phyloP scores from a whole-genome alignment of 768 basidiomycete species.

The Obba rivulosa region DNA sequence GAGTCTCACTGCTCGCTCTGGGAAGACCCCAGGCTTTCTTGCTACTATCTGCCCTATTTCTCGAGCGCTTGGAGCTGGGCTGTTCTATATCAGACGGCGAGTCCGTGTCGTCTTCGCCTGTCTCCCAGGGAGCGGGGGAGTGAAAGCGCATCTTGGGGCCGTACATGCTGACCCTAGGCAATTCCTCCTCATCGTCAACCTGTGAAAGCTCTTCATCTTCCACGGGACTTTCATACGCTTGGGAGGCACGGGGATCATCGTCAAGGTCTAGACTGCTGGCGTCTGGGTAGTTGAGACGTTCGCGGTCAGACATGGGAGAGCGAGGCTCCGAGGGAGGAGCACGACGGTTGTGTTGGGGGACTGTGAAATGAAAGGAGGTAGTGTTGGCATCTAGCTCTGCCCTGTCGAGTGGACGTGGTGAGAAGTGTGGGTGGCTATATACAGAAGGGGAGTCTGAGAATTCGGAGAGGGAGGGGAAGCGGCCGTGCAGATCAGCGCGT shows the following conservation, averaged over 20 bases:
- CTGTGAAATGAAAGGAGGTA: slow-evolving; percentile 24
- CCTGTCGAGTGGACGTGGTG: slow-evolving; percentile 38
- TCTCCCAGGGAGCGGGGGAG: slow-evolving; percentile 79
- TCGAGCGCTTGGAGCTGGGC: slow-evolving; percentile 23
- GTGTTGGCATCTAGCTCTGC: slow-evolving; percentile 24
- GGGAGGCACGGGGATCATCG: slow-evolving; percentile 28
- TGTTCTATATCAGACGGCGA: slow-evolving; percentile 46
- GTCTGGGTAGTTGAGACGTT: slow-evolving; percentile 40
- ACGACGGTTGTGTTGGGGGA: slow-evolving; percentile 13
- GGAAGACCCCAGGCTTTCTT: slow-evolving; percentile 43
- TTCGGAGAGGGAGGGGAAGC: slow-evolving; percentile 51
- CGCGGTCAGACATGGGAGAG: slow-evolving; percentile 28
- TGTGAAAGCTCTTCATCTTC: slow-evolving; percentile 21
- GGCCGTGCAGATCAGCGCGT: slow-evolving; percentile 41
- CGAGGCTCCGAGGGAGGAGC: slow-evolving; percentile 20
- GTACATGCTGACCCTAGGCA: slow-evolving; percentile 59
- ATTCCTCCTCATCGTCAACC: slow-evolving; percentile 38
- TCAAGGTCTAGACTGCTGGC: slow-evolving; percentile 54
- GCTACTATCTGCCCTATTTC: slow-evolving; percentile 30
- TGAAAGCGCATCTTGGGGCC: slow-evolving; percentile 85
- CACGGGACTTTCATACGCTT: slow-evolving; percentile 6
- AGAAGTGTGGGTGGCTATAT: slow-evolving; percentile 57
- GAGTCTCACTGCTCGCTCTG: slow-evolving; percentile 32
- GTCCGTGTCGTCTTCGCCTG: slow-evolving; percentile 41
- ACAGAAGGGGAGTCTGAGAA: slow-evolving; percentile 65